Conservation (phyloP, 768 basidiomycete species). For the Pleurotus ostreatus region DNA sequence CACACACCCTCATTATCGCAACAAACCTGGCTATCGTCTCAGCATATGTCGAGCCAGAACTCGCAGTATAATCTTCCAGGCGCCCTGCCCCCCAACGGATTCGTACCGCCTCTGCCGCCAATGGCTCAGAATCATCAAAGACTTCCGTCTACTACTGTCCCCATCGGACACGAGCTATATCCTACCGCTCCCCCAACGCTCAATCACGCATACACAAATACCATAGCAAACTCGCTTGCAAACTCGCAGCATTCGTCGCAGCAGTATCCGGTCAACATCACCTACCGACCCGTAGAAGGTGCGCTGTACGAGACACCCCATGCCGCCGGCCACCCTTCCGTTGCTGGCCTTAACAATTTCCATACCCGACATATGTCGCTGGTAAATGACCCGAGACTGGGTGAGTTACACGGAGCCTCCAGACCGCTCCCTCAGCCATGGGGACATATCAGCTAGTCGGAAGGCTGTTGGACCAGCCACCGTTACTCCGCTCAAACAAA, state of each 20-base stretch:
- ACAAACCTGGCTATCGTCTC: slow-evolving; percentile 33
- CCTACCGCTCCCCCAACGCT: slow-evolving; percentile 20
- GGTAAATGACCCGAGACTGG: slow-evolving; percentile 23
- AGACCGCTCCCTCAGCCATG: slow-evolving; percentile 30
- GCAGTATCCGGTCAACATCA: slow-evolving; percentile 11
- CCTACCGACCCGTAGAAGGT: slow-evolving; percentile 3
- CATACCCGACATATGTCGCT: slow-evolving; percentile 23
- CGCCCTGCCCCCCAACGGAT: slow-evolving; percentile 13
- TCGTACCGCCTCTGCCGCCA: slow-evolving; percentile 14
- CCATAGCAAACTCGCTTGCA: slow-evolving; percentile 20
- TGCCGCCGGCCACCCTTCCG: neutral
- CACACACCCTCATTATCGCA: slow-evolving; percentile 25
- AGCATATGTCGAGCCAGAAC: slow-evolving; percentile 22
- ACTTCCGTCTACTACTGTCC: slow-evolving; percentile 22
- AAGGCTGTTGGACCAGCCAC: neutral
- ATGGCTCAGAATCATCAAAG: slow-evolving; percentile 20
- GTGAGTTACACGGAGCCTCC: slow-evolving; percentile 16
- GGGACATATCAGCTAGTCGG: slow-evolving; percentile 20
- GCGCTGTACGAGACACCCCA: slow-evolving; percentile 16
- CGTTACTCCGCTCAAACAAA: neutral
- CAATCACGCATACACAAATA: slow-evolving; percentile 22
- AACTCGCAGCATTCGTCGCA: slow-evolving; percentile 14
- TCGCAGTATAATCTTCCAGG: slow-evolving; percentile 26
- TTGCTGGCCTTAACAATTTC: slow-evolving; percentile 13
- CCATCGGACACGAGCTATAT: slow-evolving; percentile 20